Conservation (phyloP, 2,329 filamentous ascomycete species). For the Chrysosporium queenslandicum region DNA sequence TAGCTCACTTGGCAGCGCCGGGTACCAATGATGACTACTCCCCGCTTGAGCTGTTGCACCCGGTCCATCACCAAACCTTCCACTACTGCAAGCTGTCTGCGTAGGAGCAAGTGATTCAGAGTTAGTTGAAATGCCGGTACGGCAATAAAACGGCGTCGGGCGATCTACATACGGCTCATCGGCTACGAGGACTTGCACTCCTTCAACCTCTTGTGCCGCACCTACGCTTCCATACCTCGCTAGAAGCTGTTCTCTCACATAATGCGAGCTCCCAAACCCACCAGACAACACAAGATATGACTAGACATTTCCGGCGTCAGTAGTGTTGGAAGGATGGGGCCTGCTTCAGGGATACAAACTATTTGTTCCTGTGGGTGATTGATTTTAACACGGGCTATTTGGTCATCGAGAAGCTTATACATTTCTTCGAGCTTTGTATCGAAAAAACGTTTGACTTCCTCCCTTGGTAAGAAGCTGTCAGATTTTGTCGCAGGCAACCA, state of each 20-base stretch:
- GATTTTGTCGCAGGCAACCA: background rate
- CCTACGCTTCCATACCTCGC: slow-evolving; percentile 11
- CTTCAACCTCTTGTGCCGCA: slow-evolving; percentile 13
- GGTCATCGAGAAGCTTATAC: slow-evolving; percentile 6
- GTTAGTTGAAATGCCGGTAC: no score
- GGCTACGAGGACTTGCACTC: slow-evolving; percentile 25
- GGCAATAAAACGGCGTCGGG: no score
- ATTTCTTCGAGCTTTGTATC: slow-evolving; percentile 10
- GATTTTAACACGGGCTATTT: slow-evolving; percentile 3
- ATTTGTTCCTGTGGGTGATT: slow-evolving; percentile 24
- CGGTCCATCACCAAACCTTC: slow-evolving; percentile 11
- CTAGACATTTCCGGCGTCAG: slow-evolving; percentile 15
- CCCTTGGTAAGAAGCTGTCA: slow-evolving; percentile 5
- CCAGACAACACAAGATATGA: slow-evolving; percentile 36
- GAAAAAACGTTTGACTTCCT: slow-evolving; percentile 10
- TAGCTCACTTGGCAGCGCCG: slow-evolving; percentile 30
- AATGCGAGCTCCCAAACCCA: slow-evolving; percentile 35
- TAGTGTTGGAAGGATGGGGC: background rate
- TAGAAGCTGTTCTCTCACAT: slow-evolving; percentile 31
- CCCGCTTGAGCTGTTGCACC: slow-evolving; percentile 14
- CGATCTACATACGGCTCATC: slow-evolving; percentile 25
- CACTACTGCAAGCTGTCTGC: slow-evolving; percentile 12
- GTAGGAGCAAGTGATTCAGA: background rate
- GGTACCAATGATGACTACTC: slow-evolving; percentile 23
- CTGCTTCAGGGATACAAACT: slow-evolving; percentile 16